Evolutionary conservation across 805 yeast species (phyloP).

Genomic region (Zygoascus flipseniorum): DNA sequence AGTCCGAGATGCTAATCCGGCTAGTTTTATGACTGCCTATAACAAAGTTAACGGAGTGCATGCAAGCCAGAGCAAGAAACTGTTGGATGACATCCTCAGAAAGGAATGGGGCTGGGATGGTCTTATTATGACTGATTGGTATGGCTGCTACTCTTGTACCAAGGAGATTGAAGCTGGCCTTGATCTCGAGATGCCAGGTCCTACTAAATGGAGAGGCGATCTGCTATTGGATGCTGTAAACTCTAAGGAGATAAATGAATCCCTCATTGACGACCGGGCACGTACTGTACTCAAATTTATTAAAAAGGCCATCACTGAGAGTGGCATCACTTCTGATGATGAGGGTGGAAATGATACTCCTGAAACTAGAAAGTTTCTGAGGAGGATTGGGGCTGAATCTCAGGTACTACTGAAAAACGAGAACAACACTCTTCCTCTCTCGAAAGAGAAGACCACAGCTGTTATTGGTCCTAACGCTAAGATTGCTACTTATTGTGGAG

Average conservation of each 20-base stretch:
- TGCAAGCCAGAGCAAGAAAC: slow-evolving; percentile 37
- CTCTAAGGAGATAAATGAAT: slow-evolving; percentile 34
- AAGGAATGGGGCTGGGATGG: slow-evolving; percentile 51
- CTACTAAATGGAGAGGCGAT: slow-evolving; percentile 37
- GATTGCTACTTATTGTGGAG: slow-evolving; percentile 44
- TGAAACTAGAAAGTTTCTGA: slow-evolving; percentile 35
- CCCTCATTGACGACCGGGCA: slow-evolving; percentile 40
- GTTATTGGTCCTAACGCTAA: slow-evolving; percentile 56
- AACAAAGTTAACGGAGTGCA: slow-evolving; percentile 56
- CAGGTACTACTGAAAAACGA: slow-evolving; percentile 52
- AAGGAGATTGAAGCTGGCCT: slow-evolving; percentile 46
- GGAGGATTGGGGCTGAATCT: slow-evolving; percentile 41
- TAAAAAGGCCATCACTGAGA: slow-evolving; percentile 35
- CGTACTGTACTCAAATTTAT: slow-evolving; percentile 40
- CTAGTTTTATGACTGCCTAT: slow-evolving; percentile 52
- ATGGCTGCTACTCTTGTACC: slow-evolving; percentile 42
- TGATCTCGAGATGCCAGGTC: slow-evolving; percentile 63
- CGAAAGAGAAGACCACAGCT: slow-evolving; percentile 34
- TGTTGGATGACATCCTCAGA: slow-evolving; percentile 42
- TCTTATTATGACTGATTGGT: slow-evolving; percentile 49
- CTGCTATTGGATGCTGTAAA: slow-evolving; percentile 36
- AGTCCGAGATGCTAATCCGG: slow-evolving; percentile 43
- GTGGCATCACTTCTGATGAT: slow-evolving; percentile 35
- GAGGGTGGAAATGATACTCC: slow-evolving; percentile 38
- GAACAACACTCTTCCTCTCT: slow-evolving; percentile 37